A percentile compares a stretch with the other conserved stretches of the same genome.
Evolutionary conservation across 306 rosid species (phyloP).

Genomic region (Ormosia semicastrata): DNA sequence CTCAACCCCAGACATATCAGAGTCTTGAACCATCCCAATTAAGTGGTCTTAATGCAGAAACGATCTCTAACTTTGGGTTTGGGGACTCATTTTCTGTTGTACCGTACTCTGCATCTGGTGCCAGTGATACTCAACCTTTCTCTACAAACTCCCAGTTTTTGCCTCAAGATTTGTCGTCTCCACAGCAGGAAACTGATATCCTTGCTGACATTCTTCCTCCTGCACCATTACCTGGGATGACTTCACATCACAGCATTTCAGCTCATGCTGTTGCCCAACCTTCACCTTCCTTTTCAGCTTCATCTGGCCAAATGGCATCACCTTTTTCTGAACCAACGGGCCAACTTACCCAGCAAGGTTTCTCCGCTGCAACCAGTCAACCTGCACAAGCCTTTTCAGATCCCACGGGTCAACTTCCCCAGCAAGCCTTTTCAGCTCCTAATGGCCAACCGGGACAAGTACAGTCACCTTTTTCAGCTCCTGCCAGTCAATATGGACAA

Average conservation of each 20-base stretch:
- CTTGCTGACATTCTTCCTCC: constrained; percentile 90
- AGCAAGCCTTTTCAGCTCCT: constrained; percentile 39
- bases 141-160: constrained; percentile 48
- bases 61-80: constrained; percentile 49
- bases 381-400: constrained; percentile 31
- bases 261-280: constrained; percentile 42
- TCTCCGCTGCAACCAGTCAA: constrained; percentile 33
- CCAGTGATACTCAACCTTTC: constrained; percentile 47
- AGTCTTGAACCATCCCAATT: constrained; percentile 43
- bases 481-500: constrained; percentile 15
- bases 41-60: constrained; percentile 37
- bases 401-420: constrained; percentile 25
- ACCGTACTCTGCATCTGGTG: constrained; percentile 48
- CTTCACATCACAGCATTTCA: constrained; percentile 49
- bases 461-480: constrained; percentile 35
- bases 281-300: constrained; percentile 39
- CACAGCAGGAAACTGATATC: constrained; percentile 57
- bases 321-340: constrained; percentile 38
- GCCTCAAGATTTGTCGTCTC: constrained; percentile 49
- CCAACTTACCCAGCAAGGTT: constrained; percentile 20
- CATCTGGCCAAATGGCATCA: constrained; percentile 36
- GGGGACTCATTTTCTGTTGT: constrained; percentile 66
- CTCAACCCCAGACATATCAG: constrained; percentile 51
- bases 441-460: constrained; percentile 33
- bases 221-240: constrained; percentile 48